Percentiles rank a stretch among this genome's conserved stretches.
phyloP scores from a whole-genome alignment of 1,284 basidiomycete genomes.

The Pseudozyma thailandica region DNA sequence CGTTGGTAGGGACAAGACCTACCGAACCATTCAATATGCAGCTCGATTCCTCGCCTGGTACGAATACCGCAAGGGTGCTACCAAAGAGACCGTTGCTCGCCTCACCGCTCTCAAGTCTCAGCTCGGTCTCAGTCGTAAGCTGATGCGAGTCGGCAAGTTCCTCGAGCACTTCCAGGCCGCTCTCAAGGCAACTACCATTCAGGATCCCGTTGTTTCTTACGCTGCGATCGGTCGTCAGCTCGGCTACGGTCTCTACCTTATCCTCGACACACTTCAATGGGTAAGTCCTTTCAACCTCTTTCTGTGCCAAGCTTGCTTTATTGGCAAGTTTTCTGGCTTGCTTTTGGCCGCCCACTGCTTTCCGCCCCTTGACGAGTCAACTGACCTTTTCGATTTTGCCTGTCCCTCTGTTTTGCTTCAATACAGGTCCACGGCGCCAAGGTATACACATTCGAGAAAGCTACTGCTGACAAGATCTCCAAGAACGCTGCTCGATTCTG shows the following conservation, averaged over 20 bases:
- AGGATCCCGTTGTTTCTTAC: constrained; percentile 79
- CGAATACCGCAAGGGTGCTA: constrained; percentile 68
- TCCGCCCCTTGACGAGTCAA: no score
- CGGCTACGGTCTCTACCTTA: constrained; percentile 88
- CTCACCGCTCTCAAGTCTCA: constrained; percentile 69
- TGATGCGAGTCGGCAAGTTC: constrained; percentile 92
- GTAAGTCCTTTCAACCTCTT: neutral
- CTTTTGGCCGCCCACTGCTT: neutral
- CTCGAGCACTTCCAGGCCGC: constrained; percentile 93
- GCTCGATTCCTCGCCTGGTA: constrained; percentile 89
- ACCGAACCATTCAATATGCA: constrained; percentile 91
- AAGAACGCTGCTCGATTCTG: constrained; percentile 87
- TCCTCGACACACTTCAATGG: constrained; percentile 65
- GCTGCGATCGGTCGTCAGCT: constrained; percentile 86
- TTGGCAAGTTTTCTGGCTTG: no score
- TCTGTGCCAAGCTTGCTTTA: neutral
- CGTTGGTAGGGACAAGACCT: constrained; percentile 74
- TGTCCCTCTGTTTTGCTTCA: neutral
- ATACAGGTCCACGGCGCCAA: constrained; percentile 62
- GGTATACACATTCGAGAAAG: constrained; percentile 70
- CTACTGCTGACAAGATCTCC: constrained; percentile 76
- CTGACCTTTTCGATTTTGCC: neutral
- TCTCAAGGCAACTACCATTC: constrained; percentile 77
- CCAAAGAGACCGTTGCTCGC: constrained; percentile 69
- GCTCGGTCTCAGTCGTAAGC: constrained; percentile 69